Percentiles rank a stretch among this genome's conserved stretches.
phyloP scores from a whole-genome alignment of 257 asterid genomes.

The Fraxinus quadrangulata region DNA sequence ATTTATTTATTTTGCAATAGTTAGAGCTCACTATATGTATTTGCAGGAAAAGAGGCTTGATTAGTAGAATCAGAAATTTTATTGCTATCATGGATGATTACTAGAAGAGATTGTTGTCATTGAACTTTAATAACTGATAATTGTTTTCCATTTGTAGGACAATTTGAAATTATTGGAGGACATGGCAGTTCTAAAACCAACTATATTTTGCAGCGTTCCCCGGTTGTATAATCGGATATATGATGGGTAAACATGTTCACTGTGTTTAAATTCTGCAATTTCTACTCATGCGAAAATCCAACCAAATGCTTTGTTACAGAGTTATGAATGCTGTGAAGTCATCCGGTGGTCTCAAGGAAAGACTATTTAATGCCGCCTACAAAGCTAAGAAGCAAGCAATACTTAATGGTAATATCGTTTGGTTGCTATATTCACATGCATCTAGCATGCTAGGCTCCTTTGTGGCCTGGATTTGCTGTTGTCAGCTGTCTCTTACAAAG shows the following conservation, averaged over 20 bases:
- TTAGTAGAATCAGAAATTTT: background rate
- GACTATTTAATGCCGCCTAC: constrained; percentile 74
- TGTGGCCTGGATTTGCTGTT: background rate
- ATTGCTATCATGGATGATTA: background rate
- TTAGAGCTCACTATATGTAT: background rate
- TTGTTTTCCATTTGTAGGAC: constrained; percentile 47
- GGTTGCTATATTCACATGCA: background rate
- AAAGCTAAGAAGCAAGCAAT: constrained; percentile 70
- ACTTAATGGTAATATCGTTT: constrained; percentile 41
- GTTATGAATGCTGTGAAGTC: constrained; percentile 56
- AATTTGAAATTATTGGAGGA: constrained; percentile 76
- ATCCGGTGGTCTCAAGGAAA: constrained; percentile 64
- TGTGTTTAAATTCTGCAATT: background rate
- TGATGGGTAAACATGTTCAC: constrained; percentile 54
- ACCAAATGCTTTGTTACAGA: constrained; percentile 36
- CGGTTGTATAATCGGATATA: constrained; percentile 77
- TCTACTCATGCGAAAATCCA: constrained; percentile 8
- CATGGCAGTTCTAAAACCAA: constrained; percentile 67
- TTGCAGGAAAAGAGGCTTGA: background rate
- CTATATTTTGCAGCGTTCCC: constrained; percentile 76
- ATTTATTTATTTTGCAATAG: background rate
- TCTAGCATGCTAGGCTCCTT: background rate
- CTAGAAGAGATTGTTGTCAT: background rate
- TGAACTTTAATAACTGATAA: background rate
- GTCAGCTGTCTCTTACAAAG: background rate